Evolutionary conservation across 140 eudicot genomes (phyloP).

Genomic region (Senecio squalidus): DNA sequence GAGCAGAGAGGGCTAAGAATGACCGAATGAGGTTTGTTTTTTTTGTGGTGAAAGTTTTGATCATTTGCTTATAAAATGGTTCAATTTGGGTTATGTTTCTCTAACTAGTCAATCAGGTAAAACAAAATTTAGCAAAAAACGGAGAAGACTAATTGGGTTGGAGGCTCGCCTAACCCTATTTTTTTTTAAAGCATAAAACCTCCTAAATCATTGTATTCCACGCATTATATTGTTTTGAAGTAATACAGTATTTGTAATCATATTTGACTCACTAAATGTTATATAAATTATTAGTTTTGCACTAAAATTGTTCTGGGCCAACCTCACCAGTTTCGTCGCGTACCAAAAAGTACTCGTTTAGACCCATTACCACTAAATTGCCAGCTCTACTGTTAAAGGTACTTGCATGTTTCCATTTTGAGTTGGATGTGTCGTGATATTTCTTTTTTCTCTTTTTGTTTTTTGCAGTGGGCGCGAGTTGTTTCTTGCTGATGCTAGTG

Average conservation of each 20-base stretch:
- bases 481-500: constrained; percentile 81
- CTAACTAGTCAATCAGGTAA: neutral
- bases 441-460: neutral
- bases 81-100: neutral
- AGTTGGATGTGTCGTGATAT: constrained; percentile 3
- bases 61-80: neutral
- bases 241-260: neutral
- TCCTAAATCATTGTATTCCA: neutral
- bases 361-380: neutral
- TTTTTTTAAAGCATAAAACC: neutral
- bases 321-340: too few species aligned
- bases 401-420: neutral
- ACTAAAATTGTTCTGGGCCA: neutral
- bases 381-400: neutral
- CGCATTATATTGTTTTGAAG: neutral
- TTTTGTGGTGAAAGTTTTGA: neutral
- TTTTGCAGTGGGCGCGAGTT: constrained; percentile 86
- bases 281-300: neutral
- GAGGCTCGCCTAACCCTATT: neutral
- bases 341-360: too few species aligned
- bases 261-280: neutral
- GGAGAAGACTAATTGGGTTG: neutral
- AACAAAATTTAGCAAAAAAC: neutral
- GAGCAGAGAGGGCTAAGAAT: constrained; percentile 95
- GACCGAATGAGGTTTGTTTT: constrained; percentile 89